These are phyloP conservation scores for Beauveria rudraprayagi DNA, from an alignment of 2,329 filamentous ascomycete species.

Conservation along the genomic window DNA sequence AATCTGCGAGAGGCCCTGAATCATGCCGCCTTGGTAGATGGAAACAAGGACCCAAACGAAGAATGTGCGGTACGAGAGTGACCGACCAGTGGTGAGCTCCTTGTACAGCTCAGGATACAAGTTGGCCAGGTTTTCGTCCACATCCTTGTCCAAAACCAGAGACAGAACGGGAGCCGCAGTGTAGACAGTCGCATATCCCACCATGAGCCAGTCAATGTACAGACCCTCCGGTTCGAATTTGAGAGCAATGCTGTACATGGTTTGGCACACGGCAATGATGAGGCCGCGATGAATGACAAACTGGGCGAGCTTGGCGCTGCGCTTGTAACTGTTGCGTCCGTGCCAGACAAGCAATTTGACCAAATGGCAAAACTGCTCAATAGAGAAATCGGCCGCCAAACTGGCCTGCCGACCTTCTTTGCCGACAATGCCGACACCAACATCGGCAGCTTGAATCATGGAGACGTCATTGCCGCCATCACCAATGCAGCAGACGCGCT, in stretches of 20 bases:
- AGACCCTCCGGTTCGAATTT: constrained; percentile 89
- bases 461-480: constrained; percentile 97
- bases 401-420: constrained; percentile 95
- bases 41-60: constrained; percentile 95
- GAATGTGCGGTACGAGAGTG: constrained; percentile 86
- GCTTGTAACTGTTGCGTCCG: constrained; percentile 93
- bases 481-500: constrained; percentile 94
- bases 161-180: constrained; percentile 90
- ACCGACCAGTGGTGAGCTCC: constrained; percentile 83
- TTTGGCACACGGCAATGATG: constrained; percentile 93
- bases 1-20: constrained; percentile 88
- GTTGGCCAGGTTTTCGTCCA: constrained; percentile 87
- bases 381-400: constrained; percentile 91
- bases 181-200: constrained; percentile 94
- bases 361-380: constrained; percentile 89
- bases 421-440: constrained; percentile 94
- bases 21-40: constrained; percentile 90
- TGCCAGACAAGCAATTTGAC: constrained; percentile 99
- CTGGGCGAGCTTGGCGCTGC: constrained; percentile 88
- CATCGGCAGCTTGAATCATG: constrained; percentile 98
- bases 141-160: constrained; percentile 87
- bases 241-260: constrained; percentile 90
- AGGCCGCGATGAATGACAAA: constrained; percentile 97
- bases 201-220: constrained; percentile 94
- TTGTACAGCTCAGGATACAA: constrained; percentile 97